Evolutionary conservation across 2,329 filamentous ascomycete genomes (phyloP).

Genomic region (Penicillium sp.): DNA sequence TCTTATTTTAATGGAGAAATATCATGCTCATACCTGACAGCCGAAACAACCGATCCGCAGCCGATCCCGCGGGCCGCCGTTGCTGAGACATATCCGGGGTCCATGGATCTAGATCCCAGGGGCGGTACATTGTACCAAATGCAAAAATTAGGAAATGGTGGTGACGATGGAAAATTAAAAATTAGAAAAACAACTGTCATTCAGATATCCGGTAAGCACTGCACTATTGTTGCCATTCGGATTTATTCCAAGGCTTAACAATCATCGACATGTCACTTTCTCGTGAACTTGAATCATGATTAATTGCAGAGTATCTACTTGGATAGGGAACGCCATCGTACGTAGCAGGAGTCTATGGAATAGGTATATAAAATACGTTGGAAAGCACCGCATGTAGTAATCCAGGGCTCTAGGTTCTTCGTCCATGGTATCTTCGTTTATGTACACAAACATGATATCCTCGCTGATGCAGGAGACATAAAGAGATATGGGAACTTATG

Average conservation of each 20-base stretch:
- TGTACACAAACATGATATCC: slow-evolving; percentile 20
- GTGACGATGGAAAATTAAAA: no score
- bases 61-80: slow-evolving; percentile 25
- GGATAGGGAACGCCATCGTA: no score
- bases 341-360: no score
- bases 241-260: no score
- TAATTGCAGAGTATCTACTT: no score
- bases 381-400: background rate
- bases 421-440: slow-evolving; percentile 27
- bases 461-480: slow-evolving; percentile 22
- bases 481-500: slow-evolving; percentile 5
- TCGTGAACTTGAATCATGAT: no score
- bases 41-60: slow-evolving; percentile 24
- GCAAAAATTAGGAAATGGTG: no score
- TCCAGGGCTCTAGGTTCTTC: background rate
- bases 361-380: no score
- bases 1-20: background rate
- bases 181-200: background rate
- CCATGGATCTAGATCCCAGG: background rate
- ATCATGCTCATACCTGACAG: background rate
- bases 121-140: background rate
- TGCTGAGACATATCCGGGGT: background rate
- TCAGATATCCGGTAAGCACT: background rate
- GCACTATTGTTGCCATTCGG: background rate
- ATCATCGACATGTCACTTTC: no score